These are phyloP conservation scores for Fusarium pseudograminearum DNA, from an alignment of 2,329 filamentous ascomycete genomes.

Conservation along the genomic window DNA sequence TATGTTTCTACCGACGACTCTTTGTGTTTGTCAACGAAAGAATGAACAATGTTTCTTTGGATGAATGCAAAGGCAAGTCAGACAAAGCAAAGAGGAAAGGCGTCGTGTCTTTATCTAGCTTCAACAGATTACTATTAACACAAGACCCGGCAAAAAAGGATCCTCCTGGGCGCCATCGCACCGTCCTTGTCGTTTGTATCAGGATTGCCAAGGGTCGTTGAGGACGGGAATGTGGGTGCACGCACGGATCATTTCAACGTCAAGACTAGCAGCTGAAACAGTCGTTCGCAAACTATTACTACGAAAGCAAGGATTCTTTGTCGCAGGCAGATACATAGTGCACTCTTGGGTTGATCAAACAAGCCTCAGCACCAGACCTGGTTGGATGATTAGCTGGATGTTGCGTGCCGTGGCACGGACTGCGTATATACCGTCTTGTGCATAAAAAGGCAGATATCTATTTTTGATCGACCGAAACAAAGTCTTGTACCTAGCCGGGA, in stretches of 20 bases:
- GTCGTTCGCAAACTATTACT: conserved; percentile 24
- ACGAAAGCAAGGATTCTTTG: conserved; percentile 16
- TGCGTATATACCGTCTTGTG: conserved; percentile 4
- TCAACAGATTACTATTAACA: not conserved
- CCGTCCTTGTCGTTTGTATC: conserved; percentile 31
- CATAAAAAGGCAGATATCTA: conserved; percentile 32
- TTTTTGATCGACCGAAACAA: conserved; percentile 25
- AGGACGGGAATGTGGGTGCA: conserved; percentile 35
- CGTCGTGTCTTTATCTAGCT: conserved; percentile 26
- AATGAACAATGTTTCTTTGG: conserved; percentile 31
- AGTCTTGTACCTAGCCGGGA: not conserved
- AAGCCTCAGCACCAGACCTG: conserved; percentile 22
- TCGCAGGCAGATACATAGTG: conserved; percentile 24
- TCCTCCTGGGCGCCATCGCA: not conserved
- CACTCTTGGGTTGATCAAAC: conserved; percentile 30
- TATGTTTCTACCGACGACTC: conserved; percentile 24
- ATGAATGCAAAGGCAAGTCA: conserved; percentile 24
- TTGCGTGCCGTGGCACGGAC: conserved; percentile 11
- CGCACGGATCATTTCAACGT: conserved; percentile 46
- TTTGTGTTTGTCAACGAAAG: conserved; percentile 20
- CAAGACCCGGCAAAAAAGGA: conserved; percentile 21
- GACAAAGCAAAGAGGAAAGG: conserved; percentile 5
- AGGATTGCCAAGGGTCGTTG: conserved; percentile 28
- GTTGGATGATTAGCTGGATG: conserved; percentile 3
- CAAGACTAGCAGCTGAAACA: conserved; percentile 45